These are phyloP conservation scores for Amanita rimosa DNA, from an alignment of 768 basidiomycete species.

Conservation along the genomic window DNA sequence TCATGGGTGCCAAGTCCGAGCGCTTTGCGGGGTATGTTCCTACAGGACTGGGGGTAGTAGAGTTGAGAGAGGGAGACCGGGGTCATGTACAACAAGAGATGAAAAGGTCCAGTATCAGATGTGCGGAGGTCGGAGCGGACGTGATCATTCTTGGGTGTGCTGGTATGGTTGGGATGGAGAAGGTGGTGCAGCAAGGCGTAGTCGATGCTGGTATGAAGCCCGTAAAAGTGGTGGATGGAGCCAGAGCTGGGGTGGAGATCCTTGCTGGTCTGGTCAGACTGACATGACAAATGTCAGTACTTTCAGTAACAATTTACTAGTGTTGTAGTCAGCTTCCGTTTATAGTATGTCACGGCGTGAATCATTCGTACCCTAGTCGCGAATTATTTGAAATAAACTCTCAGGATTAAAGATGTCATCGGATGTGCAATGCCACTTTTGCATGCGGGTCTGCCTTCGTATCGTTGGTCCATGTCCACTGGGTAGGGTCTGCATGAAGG, in stretches of 20 bases:
- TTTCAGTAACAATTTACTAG: no score
- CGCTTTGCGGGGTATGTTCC: constrained; percentile 23
- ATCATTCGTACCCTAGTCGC: no score
- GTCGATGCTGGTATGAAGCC: constrained; percentile 15
- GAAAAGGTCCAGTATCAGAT: constrained; percentile 18
- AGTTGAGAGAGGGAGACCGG: constrained; percentile 20
- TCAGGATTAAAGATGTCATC: no score
- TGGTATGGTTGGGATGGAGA: constrained; percentile 28
- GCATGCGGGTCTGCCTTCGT: no score
- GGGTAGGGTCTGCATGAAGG: no score
- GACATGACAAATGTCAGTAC: no score
- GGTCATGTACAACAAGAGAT: constrained; percentile 17
- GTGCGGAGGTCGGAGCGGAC: constrained; percentile 21
- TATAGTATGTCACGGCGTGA: no score
- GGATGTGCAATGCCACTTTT: no score
- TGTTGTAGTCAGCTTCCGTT: no score
- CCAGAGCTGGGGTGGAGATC: constrained; percentile 25
- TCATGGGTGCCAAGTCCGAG: constrained; percentile 22
- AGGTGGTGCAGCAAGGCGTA: constrained; percentile 17
- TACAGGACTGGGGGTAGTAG: constrained; percentile 22
- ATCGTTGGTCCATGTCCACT: no score
- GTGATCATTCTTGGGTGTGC: constrained; percentile 28
- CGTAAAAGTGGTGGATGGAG: constrained; percentile 24
- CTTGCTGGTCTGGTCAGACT: constrained; percentile 18
- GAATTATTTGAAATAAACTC: no score